phyloP scores from a whole-genome alignment of 2,329 filamentous ascomycete genomes.

The Dothidotthia symphoricarpi region DNA sequence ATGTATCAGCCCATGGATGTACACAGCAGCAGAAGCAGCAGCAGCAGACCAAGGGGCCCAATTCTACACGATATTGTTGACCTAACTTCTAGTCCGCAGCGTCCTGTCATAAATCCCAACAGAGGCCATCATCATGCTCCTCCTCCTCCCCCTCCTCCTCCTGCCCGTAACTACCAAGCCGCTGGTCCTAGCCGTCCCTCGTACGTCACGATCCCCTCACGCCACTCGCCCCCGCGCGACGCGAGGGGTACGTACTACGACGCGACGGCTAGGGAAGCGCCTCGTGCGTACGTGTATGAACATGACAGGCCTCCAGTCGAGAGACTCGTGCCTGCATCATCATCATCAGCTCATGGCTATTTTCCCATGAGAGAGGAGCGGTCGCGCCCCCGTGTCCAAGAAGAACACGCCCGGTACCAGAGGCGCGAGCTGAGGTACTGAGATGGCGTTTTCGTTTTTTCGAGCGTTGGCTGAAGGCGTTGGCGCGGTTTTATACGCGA shows the following conservation, averaged over 20 bases:
- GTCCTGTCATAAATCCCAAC: conserved; percentile 5
- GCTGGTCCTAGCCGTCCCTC: conserved; percentile 8
- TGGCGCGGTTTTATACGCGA: too few relatives aligned
- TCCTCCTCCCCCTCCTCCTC: too few relatives aligned
- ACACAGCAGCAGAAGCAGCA: too few relatives aligned
- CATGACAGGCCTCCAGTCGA: conserved; percentile 10
- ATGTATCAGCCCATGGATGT: conserved; percentile 11
- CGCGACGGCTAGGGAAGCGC: conserved; percentile 4
- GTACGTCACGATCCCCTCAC: conserved; percentile 15
- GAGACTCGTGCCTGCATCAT: conserved; percentile 11
- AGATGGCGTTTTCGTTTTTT: too few relatives aligned
- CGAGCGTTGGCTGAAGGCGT: too few relatives aligned
- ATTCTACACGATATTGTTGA: conserved; percentile 20
- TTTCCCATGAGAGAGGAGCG: conserved; percentile 11
- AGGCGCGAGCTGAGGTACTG: too few relatives aligned
- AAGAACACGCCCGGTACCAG: too few relatives aligned
- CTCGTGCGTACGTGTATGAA: conserved; percentile 13
- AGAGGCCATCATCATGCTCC: conserved; percentile 9
- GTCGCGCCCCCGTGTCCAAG: conserved; percentile 4
- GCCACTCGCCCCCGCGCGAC: conserved; percentile 13
- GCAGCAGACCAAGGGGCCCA: conserved; percentile 9
- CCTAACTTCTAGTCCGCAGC: conserved; percentile 27
- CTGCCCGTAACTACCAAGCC: conserved; percentile 7
- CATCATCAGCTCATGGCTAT: too few relatives aligned
- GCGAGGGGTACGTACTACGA: conserved; percentile 22